Evolutionary conservation across 2,329 filamentous ascomycete species (phyloP).

Genomic region (Paradendryphiella salina): DNA sequence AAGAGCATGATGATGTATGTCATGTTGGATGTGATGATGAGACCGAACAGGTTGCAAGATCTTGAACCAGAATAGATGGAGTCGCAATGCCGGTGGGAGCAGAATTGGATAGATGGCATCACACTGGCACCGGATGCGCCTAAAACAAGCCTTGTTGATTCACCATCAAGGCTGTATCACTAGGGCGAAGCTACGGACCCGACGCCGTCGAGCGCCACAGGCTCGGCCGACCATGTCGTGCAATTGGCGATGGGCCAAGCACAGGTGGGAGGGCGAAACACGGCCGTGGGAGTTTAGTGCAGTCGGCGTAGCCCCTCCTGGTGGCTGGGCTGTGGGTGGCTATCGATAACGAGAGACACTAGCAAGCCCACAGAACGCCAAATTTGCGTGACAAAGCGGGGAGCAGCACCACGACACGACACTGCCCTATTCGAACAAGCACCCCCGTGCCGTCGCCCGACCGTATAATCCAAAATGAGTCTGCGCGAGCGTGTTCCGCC

Average conservation of each 20-base stretch:
- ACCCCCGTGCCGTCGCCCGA: constrained; percentile 12
- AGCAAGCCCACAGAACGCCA: constrained; percentile 23
- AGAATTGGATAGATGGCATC: neutral
- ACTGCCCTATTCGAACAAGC: constrained; percentile 5
- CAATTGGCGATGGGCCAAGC: neutral
- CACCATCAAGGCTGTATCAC: constrained; percentile 10
- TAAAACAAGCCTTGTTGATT: constrained; percentile 4
- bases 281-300: constrained; percentile 4
- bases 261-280: neutral
- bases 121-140: constrained; percentile 4
- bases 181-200: constrained; percentile 12
- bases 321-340: neutral
- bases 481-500: constrained; percentile 21
- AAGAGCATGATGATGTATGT: constrained; percentile 33
- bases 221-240: constrained; percentile 11
- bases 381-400: constrained; percentile 18
- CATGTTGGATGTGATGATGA: constrained; percentile 18
- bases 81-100: neutral
- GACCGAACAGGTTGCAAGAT: neutral
- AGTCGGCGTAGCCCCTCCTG: constrained; percentile 1
- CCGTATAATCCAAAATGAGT: constrained; percentile 24
- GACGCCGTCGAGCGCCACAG: constrained; percentile 8
- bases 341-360: constrained; percentile 26
- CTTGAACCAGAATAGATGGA: neutral
- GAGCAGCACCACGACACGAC: constrained; percentile 22